Conservation (phyloP, 345 rosid species). For the Citrus mangshanensis region DNA sequence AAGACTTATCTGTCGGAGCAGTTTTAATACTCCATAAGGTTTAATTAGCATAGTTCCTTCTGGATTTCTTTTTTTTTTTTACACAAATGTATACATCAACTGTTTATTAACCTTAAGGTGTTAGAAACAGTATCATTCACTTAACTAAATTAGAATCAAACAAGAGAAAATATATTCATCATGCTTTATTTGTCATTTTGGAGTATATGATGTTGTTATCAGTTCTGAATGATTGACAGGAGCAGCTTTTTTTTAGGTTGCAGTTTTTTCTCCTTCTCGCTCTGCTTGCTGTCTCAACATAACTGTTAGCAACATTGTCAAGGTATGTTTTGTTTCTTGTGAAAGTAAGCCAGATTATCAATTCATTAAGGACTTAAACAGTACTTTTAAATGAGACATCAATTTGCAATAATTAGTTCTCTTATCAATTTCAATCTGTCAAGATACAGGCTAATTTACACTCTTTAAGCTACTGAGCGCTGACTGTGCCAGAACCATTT, state of each 20-base stretch:
- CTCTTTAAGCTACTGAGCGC: not conserved
- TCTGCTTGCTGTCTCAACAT: constrained; percentile 62
- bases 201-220: not conserved
- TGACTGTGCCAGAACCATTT: not conserved
- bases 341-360: not conserved
- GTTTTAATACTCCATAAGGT: constrained; percentile 75
- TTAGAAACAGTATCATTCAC: no score
- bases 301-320: constrained; percentile 62
- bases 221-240: constrained; percentile 14
- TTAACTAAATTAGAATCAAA: not conserved
- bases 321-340: constrained; percentile 45
- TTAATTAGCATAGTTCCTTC: constrained; percentile 4
- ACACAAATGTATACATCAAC: not conserved
- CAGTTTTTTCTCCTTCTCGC: constrained; percentile 58
- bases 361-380: not conserved
- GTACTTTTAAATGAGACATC: not conserved
- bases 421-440: not conserved
- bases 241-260: constrained; percentile 52
- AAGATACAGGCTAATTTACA: not conserved
- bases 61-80: not conserved
- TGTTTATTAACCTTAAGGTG: not conserved
- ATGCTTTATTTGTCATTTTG: constrained; percentile 2
- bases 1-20: constrained; percentile 65
- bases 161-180: not conserved
- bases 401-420: not conserved